Conservation (phyloP, 1,139 yeast species). For the Zygoascus hellenicus region DNA sequence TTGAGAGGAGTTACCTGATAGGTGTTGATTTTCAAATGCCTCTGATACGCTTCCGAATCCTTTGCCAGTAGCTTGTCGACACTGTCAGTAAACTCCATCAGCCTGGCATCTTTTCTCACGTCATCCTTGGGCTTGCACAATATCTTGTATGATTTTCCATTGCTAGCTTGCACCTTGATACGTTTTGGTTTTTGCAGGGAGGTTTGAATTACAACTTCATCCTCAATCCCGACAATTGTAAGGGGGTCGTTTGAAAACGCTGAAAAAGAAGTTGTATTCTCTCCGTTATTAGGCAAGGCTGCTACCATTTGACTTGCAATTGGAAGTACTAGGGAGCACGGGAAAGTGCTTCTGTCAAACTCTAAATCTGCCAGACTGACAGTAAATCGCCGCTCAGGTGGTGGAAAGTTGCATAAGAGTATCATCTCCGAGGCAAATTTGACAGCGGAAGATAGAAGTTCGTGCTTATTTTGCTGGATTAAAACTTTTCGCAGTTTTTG, state of each 20-base stretch:
- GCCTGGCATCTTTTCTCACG: conserved; percentile 89
- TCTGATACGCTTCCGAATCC: conserved; percentile 65
- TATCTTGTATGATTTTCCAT: conserved; percentile 63
- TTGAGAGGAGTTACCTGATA: conserved; percentile 88
- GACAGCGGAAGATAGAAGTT: conserved; percentile 16
- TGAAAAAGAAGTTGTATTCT: conserved; percentile 39
- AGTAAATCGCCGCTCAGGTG: conserved; percentile 37
- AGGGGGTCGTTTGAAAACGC: conserved; percentile 53
- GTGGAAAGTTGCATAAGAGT: conserved; percentile 31
- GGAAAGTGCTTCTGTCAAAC: conserved; percentile 46
- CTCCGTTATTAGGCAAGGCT: conserved; percentile 49
- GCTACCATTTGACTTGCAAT: conserved; percentile 69
- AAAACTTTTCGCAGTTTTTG: conserved; percentile 15
- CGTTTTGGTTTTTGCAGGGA: conserved; percentile 88
- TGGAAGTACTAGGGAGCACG: conserved; percentile 75
- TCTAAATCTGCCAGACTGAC: conserved; percentile 34
- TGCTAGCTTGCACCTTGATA: conserved; percentile 68
- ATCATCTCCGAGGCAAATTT: conserved; percentile 16
- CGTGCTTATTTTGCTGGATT: conserved; percentile 12
- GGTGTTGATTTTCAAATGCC: conserved; percentile 66
- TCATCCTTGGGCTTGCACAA: conserved; percentile 87
- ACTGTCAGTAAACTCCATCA: conserved; percentile 87
- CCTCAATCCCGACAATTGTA: conserved; percentile 48
- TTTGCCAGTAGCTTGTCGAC: conserved; percentile 65
- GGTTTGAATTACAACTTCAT: conserved; percentile 59